A percentile compares a stretch with the other conserved stretches of the same genome.
These are phyloP conservation scores for Curvularia spicifera DNA, from an alignment of 2,329 filamentous ascomycete species.

Conservation along the genomic window DNA sequence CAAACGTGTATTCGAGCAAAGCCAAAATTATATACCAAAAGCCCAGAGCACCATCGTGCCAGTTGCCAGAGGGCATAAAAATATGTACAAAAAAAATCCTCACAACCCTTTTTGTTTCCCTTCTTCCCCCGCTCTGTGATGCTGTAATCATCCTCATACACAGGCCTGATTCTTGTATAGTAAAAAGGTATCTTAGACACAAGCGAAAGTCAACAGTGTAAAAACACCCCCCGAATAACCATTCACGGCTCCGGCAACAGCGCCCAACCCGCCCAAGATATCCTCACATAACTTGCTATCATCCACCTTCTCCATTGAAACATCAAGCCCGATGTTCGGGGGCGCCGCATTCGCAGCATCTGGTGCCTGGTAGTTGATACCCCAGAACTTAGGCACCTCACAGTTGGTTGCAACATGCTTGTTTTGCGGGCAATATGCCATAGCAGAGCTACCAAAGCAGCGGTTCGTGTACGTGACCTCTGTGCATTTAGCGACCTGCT, in stretches of 20 bases:
- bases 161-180: background rate
- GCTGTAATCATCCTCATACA: background rate
- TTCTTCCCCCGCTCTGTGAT: background rate
- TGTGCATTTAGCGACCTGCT: constrained; percentile 18
- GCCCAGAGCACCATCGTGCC: background rate
- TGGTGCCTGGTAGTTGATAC: constrained; percentile 22
- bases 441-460: background rate
- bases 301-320: constrained; percentile 3
- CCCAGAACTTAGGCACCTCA: constrained; percentile 7
- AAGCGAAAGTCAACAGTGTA: constrained; percentile 19
- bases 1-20: background rate
- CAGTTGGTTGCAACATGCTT: constrained; percentile 4
- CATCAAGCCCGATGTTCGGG: constrained; percentile 6
- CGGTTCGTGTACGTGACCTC: constrained; percentile 5
- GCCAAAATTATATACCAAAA: background rate
- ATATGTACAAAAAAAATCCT: background rate
- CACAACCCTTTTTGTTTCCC: background rate
- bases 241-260: constrained; percentile 18
- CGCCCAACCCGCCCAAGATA: constrained; percentile 8
- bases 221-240: constrained; percentile 17
- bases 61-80: background rate
- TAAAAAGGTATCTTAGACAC: background rate
- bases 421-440: constrained; percentile 4
- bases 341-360: constrained; percentile 16
- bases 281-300: constrained; percentile 7